Percentiles rank a stretch among this genome's conserved stretches.
Evolutionary conservation across 495 filamentous ascomycete species (phyloP).

Genomic region (Aspergillus cristatus): DNA sequence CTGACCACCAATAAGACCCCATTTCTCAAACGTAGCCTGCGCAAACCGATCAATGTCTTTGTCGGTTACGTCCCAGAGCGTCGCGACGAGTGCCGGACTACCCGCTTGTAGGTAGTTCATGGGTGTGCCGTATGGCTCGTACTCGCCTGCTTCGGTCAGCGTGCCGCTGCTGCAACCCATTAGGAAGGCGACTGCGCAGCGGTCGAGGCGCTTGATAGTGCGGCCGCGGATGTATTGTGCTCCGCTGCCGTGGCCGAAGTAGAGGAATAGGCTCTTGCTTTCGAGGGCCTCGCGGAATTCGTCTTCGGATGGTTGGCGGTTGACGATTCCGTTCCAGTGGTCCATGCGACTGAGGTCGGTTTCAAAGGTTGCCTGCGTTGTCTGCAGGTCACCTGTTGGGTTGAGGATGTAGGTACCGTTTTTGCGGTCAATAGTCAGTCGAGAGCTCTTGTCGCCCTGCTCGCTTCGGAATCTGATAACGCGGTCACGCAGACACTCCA

Average conservation of each 20-base stretch:
- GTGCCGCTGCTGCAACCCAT: conserved; percentile 85
- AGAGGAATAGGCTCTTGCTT: conserved; percentile 61
- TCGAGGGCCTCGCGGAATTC: conserved; percentile 60
- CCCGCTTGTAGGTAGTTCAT: conserved; percentile 86
- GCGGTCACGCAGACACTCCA: conserved; percentile 66
- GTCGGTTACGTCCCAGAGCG: conserved; percentile 96
- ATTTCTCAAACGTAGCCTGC: conserved; percentile 62
- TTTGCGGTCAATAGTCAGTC: conserved; percentile 41
- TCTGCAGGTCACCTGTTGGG: conserved; percentile 67
- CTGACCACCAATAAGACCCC: conserved; percentile 57
- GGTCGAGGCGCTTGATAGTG: conserved; percentile 66
- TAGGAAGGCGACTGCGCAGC: conserved; percentile 72
- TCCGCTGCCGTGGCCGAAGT: conserved; percentile 95
- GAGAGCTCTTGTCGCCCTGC: conserved; percentile 13
- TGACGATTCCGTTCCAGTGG: conserved; percentile 56
- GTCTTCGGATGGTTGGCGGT: conserved; percentile 60
- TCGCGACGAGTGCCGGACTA: conserved; percentile 72
- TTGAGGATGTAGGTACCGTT: conserved; percentile 83
- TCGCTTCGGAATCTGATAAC: conserved; percentile 43
- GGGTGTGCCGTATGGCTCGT: conserved; percentile 82
- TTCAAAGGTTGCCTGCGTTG: conserved; percentile 70
- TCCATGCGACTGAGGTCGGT: conserved; percentile 44
- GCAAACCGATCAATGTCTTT: conserved; percentile 92
- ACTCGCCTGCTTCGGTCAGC: conserved; percentile 72
- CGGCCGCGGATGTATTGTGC: conserved; percentile 81